phyloP scores from a whole-genome alignment of 2,329 filamentous ascomycete genomes.

The Volutella citrinella region DNA sequence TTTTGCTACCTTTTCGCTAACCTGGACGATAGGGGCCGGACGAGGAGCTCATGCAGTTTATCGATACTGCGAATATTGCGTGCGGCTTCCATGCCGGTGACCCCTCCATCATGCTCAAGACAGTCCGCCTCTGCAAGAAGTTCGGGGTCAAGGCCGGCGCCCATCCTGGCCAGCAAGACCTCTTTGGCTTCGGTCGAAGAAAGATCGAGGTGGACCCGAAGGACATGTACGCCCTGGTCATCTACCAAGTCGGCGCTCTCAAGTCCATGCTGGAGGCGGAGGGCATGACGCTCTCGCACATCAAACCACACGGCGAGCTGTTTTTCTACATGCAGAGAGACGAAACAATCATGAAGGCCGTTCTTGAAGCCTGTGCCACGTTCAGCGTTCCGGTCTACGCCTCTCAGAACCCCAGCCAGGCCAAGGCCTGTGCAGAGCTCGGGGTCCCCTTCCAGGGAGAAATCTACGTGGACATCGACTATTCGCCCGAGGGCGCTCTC shows the following conservation, averaged over 20 bases:
- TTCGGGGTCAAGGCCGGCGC: slow-evolving; percentile 57
- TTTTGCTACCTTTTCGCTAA: too few relatives aligned
- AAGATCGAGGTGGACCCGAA: slow-evolving; percentile 57
- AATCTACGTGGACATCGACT: too few relatives aligned
- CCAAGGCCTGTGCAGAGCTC: too few relatives aligned
- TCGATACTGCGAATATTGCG: slow-evolving; percentile 61
- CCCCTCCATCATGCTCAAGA: slow-evolving; percentile 62
- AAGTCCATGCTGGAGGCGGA: slow-evolving; percentile 58
- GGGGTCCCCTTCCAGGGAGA: too few relatives aligned
- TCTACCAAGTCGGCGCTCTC: slow-evolving; percentile 64
- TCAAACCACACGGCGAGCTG: slow-evolving; percentile 61
- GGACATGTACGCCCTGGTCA: slow-evolving; percentile 53
- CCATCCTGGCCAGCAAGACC: slow-evolving; percentile 63
- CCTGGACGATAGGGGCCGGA: slow-evolving; percentile 54
- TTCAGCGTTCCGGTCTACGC: slow-evolving; percentile 30
- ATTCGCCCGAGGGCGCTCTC: too few relatives aligned
- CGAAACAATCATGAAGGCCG: slow-evolving; percentile 22
- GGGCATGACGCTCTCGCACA: slow-evolving; percentile 53
- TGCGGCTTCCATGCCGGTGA: slow-evolving; percentile 61
- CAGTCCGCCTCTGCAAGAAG: slow-evolving; percentile 54
- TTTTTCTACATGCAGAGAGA: slow-evolving; percentile 40
- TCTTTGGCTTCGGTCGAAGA: slow-evolving; percentile 62
- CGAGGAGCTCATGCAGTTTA: slow-evolving; percentile 57
- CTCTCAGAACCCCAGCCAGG: slow-evolving; percentile 47
- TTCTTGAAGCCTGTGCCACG: slow-evolving; percentile 22